These are phyloP conservation scores for Aphanomyces astaci DNA, from an alignment of 352 stramenopile species.

Conservation along the genomic window DNA sequence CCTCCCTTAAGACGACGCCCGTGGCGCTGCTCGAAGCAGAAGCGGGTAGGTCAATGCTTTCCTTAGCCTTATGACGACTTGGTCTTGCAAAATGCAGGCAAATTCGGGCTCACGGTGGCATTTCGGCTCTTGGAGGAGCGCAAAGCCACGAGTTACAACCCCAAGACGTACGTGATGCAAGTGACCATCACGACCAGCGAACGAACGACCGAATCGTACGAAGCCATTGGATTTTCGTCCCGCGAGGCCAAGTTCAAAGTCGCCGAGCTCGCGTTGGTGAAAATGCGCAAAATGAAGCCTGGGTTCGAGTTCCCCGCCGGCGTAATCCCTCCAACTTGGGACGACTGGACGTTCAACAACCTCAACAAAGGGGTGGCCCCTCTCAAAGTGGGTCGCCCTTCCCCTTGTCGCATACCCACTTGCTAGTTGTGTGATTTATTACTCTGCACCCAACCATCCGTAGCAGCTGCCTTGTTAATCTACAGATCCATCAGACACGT, in stretches of 20 bases:
- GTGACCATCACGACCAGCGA: slow-evolving; percentile 30
- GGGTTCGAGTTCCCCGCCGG: slow-evolving; percentile 46
- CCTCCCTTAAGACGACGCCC: slow-evolving; percentile 50
- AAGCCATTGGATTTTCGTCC: slow-evolving; percentile 38
- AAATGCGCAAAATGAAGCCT: slow-evolving; percentile 51
- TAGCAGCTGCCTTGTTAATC: no score
- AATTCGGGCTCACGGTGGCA: slow-evolving; percentile 41
- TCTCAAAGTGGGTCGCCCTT: slow-evolving; percentile 32
- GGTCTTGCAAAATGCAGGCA: slow-evolving; percentile 29
- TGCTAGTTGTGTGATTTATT: no score
- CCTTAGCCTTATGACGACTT: not conserved
- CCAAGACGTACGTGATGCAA: slow-evolving; percentile 38
- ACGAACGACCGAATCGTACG: not conserved
- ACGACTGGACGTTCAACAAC: slow-evolving; percentile 53
- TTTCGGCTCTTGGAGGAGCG: slow-evolving; percentile 51
- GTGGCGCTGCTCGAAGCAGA: slow-evolving; percentile 56
- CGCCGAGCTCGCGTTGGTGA: slow-evolving; percentile 44
- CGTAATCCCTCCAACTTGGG: slow-evolving; percentile 45
- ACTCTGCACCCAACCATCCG: no score
- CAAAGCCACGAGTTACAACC: slow-evolving; percentile 30
- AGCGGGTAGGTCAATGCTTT: slow-evolving; percentile 24
- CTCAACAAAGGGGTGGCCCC: slow-evolving; percentile 39
- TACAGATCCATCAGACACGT: no score
- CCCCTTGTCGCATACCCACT: no score
- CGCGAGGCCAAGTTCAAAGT: slow-evolving; percentile 68